Percentiles rank a stretch among this genome's conserved stretches.
Evolutionary conservation across 768 basidiomycete genomes (phyloP).

Genomic region (Dictyophora rubrovolvata): DNA sequence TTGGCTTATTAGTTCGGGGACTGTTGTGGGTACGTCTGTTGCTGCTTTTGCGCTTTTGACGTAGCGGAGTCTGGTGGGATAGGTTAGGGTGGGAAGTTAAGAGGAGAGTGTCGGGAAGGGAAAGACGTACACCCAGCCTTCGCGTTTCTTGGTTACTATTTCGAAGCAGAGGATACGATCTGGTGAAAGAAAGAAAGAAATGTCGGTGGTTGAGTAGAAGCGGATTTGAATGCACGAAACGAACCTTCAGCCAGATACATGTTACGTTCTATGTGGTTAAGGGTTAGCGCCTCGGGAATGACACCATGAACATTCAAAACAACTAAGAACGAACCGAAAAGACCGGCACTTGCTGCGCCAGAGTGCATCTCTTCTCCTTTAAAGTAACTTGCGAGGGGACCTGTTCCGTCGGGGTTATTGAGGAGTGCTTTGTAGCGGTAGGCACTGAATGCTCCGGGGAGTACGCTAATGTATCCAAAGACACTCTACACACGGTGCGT

Average conservation of each 20-base stretch:
- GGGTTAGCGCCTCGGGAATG: background rate
- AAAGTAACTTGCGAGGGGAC: slow-evolving; percentile 88
- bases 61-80: slow-evolving; percentile 53
- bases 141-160: slow-evolving; percentile 81
- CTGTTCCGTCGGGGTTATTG: slow-evolving; percentile 81
- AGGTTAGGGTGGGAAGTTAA: background rate
- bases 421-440: slow-evolving; percentile 81
- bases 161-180: slow-evolving; percentile 90
- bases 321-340: slow-evolving; percentile 43
- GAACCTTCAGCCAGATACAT: slow-evolving; percentile 75
- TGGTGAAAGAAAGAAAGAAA: background rate
- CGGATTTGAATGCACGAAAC: slow-evolving; percentile 11
- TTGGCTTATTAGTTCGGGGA: slow-evolving; percentile 92
- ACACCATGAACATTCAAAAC: too few relatives aligned
- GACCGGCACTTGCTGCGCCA: slow-evolving; percentile 50
- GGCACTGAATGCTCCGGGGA: slow-evolving; percentile 89
- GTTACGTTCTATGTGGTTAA: slow-evolving; percentile 48
- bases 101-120: slow-evolving; percentile 10
- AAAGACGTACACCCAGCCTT: slow-evolving; percentile 64
- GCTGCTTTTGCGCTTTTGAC: slow-evolving; percentile 91
- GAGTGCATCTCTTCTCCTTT: slow-evolving; percentile 85
- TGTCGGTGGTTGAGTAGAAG: background rate
- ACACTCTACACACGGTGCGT: slow-evolving; percentile 39
- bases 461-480: slow-evolving; percentile 78
- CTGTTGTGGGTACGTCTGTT: slow-evolving; percentile 88